Evolutionary conservation across 192 early-diverging fungal species (phyloP).

Genomic region (Coemansia sp.): DNA sequence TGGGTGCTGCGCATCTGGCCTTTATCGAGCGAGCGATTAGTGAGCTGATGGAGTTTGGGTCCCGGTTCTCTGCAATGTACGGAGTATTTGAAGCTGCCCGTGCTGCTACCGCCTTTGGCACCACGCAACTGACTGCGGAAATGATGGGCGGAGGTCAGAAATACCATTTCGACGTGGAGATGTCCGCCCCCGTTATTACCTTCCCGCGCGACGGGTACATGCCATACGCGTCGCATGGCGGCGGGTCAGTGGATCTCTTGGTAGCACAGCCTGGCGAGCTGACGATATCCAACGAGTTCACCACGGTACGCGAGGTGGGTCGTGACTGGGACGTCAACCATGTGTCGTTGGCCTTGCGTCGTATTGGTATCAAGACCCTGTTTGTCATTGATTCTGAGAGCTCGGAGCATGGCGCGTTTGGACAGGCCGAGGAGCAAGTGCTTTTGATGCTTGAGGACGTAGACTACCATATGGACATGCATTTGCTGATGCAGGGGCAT

Average conservation of each 20-base stretch:
- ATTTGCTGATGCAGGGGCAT: conserved; percentile 61
- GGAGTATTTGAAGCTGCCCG: conserved; percentile 85
- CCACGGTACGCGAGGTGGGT: conserved; percentile 48
- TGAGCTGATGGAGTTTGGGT: conserved; percentile 74
- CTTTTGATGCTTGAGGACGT: conserved; percentile 85
- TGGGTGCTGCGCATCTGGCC: conserved; percentile 78
- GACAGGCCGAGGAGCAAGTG: conserved; percentile 44
- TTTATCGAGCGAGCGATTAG: conserved; percentile 77
- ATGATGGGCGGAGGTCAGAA: conserved; percentile 60
- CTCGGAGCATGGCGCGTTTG: conserved; percentile 52
- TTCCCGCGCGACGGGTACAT: conserved; percentile 66
- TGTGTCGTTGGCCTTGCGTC: conserved; percentile 63
- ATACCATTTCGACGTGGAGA: conserved; percentile 82
- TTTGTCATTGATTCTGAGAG: conserved; percentile 52
- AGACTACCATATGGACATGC: conserved; percentile 67
- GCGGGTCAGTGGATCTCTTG: conserved; percentile 60
- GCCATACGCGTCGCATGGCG: conserved; percentile 21
- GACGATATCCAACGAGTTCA: conserved; percentile 77
- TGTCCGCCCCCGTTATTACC: conserved; percentile 83
- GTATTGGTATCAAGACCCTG: conserved; percentile 60
- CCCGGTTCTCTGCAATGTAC: conserved; percentile 87
- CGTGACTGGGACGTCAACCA: conserved; percentile 61
- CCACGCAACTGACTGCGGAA: conserved; percentile 73
- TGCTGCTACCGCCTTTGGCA: conserved; percentile 75
- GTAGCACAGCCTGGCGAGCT: conserved; percentile 84